Conservation (phyloP, 225 moss, liverwort and hornwort species). For the Thuidium tamariscinum region DNA sequence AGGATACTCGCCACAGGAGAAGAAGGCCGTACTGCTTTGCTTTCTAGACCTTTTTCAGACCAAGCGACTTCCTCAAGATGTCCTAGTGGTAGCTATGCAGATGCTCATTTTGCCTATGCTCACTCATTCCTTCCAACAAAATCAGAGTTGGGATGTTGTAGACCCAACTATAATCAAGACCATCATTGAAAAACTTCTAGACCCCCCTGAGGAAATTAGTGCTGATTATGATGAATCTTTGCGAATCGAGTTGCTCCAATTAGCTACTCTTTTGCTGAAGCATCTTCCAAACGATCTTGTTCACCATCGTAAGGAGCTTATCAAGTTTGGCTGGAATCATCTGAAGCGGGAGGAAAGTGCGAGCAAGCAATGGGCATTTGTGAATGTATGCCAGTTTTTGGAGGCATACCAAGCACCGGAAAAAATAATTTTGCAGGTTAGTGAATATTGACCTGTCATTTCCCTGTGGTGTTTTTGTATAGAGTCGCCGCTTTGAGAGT, state of each 20-base stretch:
- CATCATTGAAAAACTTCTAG: slow-evolving; percentile 92
- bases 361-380: slow-evolving; percentile 99
- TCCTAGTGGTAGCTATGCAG: slow-evolving; percentile 97
- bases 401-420: slow-evolving; percentile 99
- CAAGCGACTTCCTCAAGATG: slow-evolving; percentile 75
- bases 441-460: background rate
- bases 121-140: slow-evolving; percentile 88
- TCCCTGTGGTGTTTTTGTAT: background rate
- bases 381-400: slow-evolving; percentile 97
- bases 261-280: slow-evolving; percentile 90
- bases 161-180: slow-evolving; percentile 84
- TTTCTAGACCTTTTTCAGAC: slow-evolving; percentile 88
- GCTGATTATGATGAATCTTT: slow-evolving; percentile 98
- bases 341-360: slow-evolving; percentile 99
- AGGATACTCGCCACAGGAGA: slow-evolving; percentile 84
- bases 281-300: slow-evolving; percentile 93
- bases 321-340: slow-evolving; percentile 99
- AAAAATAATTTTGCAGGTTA: slow-evolving; percentile 97
- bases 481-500: background rate
- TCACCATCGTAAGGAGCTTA: slow-evolving; percentile 99
- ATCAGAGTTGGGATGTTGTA: slow-evolving; percentile 97
- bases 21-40: slow-evolving; percentile 82
- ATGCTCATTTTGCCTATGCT: slow-evolving; percentile 99
- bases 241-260: slow-evolving; percentile 89
- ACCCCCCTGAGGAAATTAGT: slow-evolving; percentile 97